Evolutionary conservation across 768 basidiomycete species (phyloP), one percentile per base, ranked within the genome.

Genomic region (Pleurotus tuber-regium): DNA sequence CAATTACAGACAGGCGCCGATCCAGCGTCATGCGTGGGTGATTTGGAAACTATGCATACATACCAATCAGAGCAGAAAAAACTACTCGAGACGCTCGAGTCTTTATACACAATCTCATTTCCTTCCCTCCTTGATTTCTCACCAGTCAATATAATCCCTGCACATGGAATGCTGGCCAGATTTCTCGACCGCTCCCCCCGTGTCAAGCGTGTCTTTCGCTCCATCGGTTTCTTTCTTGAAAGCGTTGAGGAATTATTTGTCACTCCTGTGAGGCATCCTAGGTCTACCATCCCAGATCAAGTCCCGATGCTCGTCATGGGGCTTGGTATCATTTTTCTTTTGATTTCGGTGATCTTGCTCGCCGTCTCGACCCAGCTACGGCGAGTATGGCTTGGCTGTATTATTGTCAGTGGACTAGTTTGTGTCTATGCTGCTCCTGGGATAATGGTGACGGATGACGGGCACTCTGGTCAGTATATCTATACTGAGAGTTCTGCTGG

Each of bases 301-400:
- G 41, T 42, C 7, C 41, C 41, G 26, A 19, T 47, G 5, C 10
- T 7, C 44, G 28, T 33, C 4, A 30, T 47, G 30, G 28, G 8
- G 1, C 29, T 47, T 4, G 44, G 44, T 21, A 19, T 47, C 7
- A 33, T 33, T 12, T 47, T 47, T 19, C 30, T 47, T 3, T 19
- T 47, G 28, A 14, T 47, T 3, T 47, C 44, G n/a, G 44, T 47
- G 29, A 30, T 47, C 3, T 23, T 47, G n/a, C 44, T 8, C 9
- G 44, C 44, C 7, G 44, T 47, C 2, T 11, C 44, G 7, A 47
- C 44, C 4, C 44, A 47, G 16, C 21, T 47, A 14, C 44, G 29
- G 11, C 44, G 44, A 8, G 44, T 47, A 6, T 47, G 44, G 44
- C 28, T 47, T 14, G 44, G 44, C 14, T 47, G 44, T 31, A 23